Evolutionary conservation across 2,329 filamentous ascomycete species (phyloP).

Genomic region (Colletotrichum viniferum): DNA sequence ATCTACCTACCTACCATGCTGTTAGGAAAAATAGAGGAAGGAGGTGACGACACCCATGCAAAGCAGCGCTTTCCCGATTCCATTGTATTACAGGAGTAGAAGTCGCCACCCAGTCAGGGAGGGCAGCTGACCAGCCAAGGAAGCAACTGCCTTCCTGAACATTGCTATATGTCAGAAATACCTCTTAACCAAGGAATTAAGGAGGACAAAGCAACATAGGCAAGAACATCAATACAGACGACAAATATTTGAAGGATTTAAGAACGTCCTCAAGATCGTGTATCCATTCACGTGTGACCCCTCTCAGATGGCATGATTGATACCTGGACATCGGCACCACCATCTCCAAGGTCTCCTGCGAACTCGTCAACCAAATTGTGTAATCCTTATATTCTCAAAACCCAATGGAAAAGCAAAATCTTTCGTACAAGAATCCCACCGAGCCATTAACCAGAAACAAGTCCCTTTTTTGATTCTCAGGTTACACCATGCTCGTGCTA

Average conservation of each 20-base stretch:
- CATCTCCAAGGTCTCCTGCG: neutral
- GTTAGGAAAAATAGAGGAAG: neutral
- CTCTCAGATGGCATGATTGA: neutral
- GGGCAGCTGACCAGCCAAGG: neutral
- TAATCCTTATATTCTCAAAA: constrained; percentile 12
- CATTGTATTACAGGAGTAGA: neutral
- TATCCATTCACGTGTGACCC: neutral
- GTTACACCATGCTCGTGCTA: constrained; percentile 23
- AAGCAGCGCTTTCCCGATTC: neutral
- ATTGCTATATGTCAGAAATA: neutral
- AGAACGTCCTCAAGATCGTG: neutral
- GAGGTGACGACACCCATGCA: neutral
- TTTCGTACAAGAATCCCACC: constrained; percentile 21
- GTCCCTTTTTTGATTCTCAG: constrained; percentile 22
- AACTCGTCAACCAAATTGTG: neutral
- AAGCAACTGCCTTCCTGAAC: neutral
- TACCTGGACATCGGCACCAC: neutral
- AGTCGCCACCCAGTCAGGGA: neutral
- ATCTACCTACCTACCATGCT: neutral
- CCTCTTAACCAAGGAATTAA: neutral
- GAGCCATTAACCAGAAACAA: constrained; percentile 19
- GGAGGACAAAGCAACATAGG: neutral
- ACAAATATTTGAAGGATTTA: neutral
- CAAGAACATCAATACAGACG: neutral
- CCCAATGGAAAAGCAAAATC: constrained; percentile 1